Evolutionary conservation across 371 early-diverging fungal genomes (phyloP), one percentile per base, ranked within the genome.

Genomic region (Saksenaea vasiformis): DNA sequence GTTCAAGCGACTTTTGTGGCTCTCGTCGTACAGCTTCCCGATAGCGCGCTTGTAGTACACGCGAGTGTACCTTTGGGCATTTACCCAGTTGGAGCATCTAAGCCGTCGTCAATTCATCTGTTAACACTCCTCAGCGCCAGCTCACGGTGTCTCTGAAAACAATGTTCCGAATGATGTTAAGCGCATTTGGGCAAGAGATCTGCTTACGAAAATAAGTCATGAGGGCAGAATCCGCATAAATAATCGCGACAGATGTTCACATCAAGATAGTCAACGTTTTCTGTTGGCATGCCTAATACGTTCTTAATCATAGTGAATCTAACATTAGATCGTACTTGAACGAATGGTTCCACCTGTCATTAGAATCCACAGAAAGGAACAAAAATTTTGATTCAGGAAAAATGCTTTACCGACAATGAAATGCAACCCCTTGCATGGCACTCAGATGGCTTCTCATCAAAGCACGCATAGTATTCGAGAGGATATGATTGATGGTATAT

Each of bases 221-320:
- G 28, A 58, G 65, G 65, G 38, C 65, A 64, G 5, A 64, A 34
- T 13, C 65, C 65, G 41, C 65, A 64, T 13, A 64, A 26, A 28
- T 64, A 58, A 28, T 64, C 65, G 15, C 47, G 34, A 36, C 65
- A 64, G 15, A 64, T 19, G n/a, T 41, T 34, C 13, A 28, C 54
- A 57, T 58, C 59, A 19, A n/a, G 47, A 28, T 64, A 64, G 5
- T 36, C 22, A 19, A 43, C 14, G 39, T 9, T 13, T 14, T 41
- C 43, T 41, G 14, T 0, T 13, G 9, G 31, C 31, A 31, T 31
- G 31, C 7, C 31, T 31, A 34, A 19, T 54, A 8, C 13, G 3
- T 54, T 17, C 19, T 54, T 19, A 26, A 14, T 22, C 14, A 15
- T 34, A 36, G 57, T 10, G 36, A 36, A 31, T 36, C 35, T 10